Evolutionary conservation across 1,284 basidiomycete genomes (phyloP).

Genomic region (Trametes versicolor): DNA sequence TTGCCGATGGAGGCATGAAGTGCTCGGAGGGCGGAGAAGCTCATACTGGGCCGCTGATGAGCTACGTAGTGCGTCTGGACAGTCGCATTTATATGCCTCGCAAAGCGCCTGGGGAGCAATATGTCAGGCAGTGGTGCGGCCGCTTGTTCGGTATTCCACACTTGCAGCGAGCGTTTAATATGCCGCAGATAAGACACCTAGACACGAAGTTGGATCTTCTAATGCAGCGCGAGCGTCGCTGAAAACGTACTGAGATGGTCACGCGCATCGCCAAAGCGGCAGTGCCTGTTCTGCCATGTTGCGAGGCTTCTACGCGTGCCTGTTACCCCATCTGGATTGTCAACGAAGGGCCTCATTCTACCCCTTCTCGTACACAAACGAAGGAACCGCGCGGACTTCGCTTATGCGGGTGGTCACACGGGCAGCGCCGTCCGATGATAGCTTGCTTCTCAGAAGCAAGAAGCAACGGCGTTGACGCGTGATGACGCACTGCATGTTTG

Average conservation of each 20-base stretch:
- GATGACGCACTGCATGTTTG: slow-evolving; percentile 1
- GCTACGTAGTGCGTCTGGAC: not conserved
- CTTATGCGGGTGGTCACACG: slow-evolving; percentile 7
- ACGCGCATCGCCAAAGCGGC: not conserved
- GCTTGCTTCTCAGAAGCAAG: slow-evolving; percentile 4
- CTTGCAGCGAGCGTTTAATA: not conserved
- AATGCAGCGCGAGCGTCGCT: slow-evolving; percentile 8
- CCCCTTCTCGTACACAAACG: not conserved
- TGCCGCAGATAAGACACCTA: not conserved
- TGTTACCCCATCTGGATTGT: too few species aligned
- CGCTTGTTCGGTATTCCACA: not conserved
- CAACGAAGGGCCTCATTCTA: too few species aligned
- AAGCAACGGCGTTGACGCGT: not conserved
- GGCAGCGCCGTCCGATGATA: slow-evolving; percentile 12
- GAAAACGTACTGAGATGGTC: slow-evolving; percentile 9
- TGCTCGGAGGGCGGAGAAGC: slow-evolving; percentile 69
- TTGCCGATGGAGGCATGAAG: slow-evolving; percentile 72
- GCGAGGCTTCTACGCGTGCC: not conserved
- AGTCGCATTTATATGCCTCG: not conserved
- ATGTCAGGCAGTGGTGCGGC: not conserved
- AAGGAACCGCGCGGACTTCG: not conserved
- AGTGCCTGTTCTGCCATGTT: not conserved
- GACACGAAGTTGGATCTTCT: slow-evolving; percentile 1
- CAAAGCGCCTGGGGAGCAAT: not conserved
- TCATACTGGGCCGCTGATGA: slow-evolving; percentile 42